Conservation (phyloP, 306 rosid genomes). For the Prosopis cineraria region DNA sequence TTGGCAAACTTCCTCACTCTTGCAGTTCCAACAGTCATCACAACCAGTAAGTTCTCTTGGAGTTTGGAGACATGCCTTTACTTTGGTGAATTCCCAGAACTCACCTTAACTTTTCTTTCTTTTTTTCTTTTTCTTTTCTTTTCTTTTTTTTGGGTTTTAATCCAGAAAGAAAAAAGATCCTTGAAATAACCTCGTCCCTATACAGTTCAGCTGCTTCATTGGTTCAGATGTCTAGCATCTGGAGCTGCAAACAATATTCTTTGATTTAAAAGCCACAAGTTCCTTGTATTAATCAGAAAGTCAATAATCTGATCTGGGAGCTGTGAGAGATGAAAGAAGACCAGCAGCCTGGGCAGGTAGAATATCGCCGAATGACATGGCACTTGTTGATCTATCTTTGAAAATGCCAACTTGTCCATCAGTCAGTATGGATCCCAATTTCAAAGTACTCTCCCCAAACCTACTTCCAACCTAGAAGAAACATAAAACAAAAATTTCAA, state of each 20-base stretch:
- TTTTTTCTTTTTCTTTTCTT: too few relatives aligned
- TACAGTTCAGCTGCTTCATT: slow-evolving; percentile 21
- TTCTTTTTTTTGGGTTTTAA: too few relatives aligned
- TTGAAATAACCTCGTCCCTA: slow-evolving; percentile 27
- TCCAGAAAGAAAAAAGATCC: too few relatives aligned
- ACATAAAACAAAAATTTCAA: slow-evolving; percentile 14
- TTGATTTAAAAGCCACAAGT: slow-evolving; percentile 16
- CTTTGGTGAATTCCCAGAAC: too few relatives aligned
- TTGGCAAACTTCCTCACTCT: slow-evolving; percentile 22
- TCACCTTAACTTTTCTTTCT: too few relatives aligned
- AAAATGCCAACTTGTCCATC: slow-evolving; percentile 98
- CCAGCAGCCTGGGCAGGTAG: slow-evolving; percentile 98
- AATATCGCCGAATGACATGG: slow-evolving; percentile 97
- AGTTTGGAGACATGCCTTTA: too few relatives aligned
- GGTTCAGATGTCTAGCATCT: slow-evolving; percentile 31
- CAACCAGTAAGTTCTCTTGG: too few relatives aligned
- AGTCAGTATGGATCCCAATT: slow-evolving; percentile 85
- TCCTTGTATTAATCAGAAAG: slow-evolving; percentile 28
- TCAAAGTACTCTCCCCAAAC: slow-evolving; percentile 96
- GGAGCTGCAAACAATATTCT: slow-evolving; percentile 29
- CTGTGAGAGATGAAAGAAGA: slow-evolving; percentile 91
- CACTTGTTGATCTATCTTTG: slow-evolving; percentile 89
- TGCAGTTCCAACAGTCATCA: slow-evolving; percentile 22
- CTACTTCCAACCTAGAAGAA: slow-evolving; percentile 85
- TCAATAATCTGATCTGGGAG: slow-evolving; percentile 90